Evolutionary conservation across 176 grass and related monocot genomes (phyloP).

Genomic region (Aegilops sharonensis): DNA sequence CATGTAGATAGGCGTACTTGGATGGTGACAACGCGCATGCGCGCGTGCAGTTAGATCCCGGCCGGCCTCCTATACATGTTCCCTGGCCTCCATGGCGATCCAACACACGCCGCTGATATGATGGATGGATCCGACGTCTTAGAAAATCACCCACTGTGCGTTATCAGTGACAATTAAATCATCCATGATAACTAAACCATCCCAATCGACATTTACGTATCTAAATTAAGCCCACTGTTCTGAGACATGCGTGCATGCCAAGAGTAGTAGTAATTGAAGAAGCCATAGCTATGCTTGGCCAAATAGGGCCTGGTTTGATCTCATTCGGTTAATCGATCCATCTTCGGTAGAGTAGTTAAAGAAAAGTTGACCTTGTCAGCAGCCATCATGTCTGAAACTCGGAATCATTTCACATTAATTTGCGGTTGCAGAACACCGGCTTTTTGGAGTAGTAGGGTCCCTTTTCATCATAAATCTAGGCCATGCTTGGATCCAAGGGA

Average conservation of each 20-base stretch:
- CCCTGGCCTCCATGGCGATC: constrained; percentile 32
- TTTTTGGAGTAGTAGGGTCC: background rate
- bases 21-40: constrained; percentile 22
- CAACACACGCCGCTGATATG: background rate
- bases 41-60: background rate
- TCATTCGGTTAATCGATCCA: background rate
- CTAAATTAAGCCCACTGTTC: background rate
- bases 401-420: background rate
- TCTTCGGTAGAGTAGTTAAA: no score
- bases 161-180: background rate
- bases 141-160: background rate
- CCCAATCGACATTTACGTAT: constrained; percentile 5
- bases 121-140: background rate
- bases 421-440: background rate
- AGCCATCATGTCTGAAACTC: background rate
- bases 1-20: background rate
- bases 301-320: background rate
- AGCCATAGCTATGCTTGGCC: background rate
- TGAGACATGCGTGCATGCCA: background rate
- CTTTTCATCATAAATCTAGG: background rate
- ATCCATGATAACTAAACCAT: background rate
- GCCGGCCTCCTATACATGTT: background rate
- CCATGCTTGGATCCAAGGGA: no score
- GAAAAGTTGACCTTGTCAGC: background rate
- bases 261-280: background rate